Conservation (phyloP, 352 stramenopile genomes). For the Aphanomyces cochlioides region DNA sequence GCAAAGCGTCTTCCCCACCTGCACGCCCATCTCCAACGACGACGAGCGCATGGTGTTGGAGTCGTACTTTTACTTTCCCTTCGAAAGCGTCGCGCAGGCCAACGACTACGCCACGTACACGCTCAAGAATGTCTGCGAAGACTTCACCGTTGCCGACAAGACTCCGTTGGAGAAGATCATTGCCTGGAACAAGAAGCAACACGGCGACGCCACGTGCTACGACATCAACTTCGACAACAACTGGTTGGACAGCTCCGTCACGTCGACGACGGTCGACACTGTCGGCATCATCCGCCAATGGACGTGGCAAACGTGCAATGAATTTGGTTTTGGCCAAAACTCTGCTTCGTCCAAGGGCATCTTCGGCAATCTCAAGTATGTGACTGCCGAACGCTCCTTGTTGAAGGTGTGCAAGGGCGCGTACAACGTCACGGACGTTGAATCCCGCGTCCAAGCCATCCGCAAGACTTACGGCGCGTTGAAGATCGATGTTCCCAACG, state of each 20-base stretch:
- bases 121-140: background rate
- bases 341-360: conserved; percentile 28
- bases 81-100: conserved; percentile 14
- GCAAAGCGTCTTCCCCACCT: conserved; percentile 25
- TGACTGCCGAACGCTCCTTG: background rate
- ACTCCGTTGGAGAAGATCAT: conserved; percentile 26
- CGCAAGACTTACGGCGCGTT: background rate
- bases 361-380: conserved; percentile 57
- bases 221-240: conserved; percentile 1
- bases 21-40: conserved; percentile 15
- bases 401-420: conserved; percentile 4
- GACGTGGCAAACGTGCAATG: conserved; percentile 61
- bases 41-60: conserved; percentile 24
- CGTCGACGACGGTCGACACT: conserved; percentile 63
- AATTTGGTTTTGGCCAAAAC: conserved; percentile 87
- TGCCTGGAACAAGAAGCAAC: background rate
- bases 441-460: background rate
- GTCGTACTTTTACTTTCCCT: conserved; percentile 5
- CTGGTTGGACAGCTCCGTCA: conserved; percentile 42
- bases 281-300: conserved; percentile 44
- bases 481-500: conserved; percentile 13
- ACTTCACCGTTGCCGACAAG: background rate
- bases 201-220: conserved; percentile 40
- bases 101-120: conserved; percentile 20
- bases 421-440: background rate